These are phyloP conservation scores for Yamadazyma ubonensis DNA, from an alignment of 805 yeast genomes.

Conservation along the genomic window DNA sequence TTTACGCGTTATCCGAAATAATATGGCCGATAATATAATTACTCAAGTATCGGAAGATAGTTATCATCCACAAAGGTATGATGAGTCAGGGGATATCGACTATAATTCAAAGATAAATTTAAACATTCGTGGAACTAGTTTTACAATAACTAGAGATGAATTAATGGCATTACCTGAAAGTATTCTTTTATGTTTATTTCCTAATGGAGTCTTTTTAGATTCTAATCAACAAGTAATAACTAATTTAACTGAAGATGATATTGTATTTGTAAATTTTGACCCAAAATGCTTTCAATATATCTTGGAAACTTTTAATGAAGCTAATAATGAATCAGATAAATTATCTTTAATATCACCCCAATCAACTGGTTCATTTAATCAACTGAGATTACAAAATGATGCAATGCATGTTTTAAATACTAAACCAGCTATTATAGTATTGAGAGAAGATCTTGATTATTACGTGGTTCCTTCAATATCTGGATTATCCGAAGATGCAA, in stretches of 20 bases:
- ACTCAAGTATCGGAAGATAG: constrained; percentile 65
- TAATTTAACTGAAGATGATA: constrained; percentile 74
- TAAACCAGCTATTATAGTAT: constrained; percentile 87
- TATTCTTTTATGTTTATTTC: constrained; percentile 79
- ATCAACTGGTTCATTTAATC: constrained; percentile 16
- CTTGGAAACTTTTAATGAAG: constrained; percentile 65
- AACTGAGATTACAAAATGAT: constrained; percentile 16
- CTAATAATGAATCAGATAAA: constrained; percentile 54
- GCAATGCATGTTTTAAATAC: constrained; percentile 62
- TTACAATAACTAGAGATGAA: constrained; percentile 82
- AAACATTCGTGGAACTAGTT: constrained; percentile 71
- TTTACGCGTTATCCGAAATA: no score
- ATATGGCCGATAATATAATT: constrained; percentile 52
- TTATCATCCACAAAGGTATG: constrained; percentile 24
- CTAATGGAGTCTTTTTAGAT: constrained; percentile 86
- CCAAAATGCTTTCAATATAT: constrained; percentile 87
- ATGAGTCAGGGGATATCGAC: constrained; percentile 37
- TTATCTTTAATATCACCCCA: constrained; percentile 35
- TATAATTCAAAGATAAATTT: constrained; percentile 69
- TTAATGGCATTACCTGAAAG: constrained; percentile 91
- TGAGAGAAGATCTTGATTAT: constrained; percentile 91
- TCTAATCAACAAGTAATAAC: constrained; percentile 73
- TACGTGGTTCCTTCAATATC: constrained; percentile 79
- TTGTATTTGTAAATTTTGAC: constrained; percentile 81
- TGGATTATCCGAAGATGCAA: constrained; percentile 55